Evolutionary conservation across 257 asterid species (phyloP), one percentile per base, ranked within the genome.

Genomic region (Linaria vulgaris): DNA sequence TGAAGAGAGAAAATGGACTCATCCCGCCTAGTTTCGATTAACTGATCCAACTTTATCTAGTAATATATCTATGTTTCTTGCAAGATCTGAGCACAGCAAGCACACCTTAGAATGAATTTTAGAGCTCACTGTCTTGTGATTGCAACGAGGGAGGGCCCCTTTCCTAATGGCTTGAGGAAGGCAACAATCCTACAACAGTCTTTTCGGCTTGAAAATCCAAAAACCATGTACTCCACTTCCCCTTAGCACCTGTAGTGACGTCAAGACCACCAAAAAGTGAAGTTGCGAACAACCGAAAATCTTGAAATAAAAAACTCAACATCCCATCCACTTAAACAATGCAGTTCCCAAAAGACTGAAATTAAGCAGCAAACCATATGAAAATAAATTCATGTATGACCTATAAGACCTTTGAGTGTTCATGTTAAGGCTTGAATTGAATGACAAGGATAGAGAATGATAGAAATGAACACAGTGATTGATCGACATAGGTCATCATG

Each of bases 231-330:
- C 56, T 69, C 74, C 67, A 45, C 66, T 69, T 72, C 74, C 39
- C 69, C 77, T 63, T 46, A 61, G 72, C 57, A 69, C 76, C 74
- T 73, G 72, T 54, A 22, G 23, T 25, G 43, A 64, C 58, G 72
- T 46, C 34, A 63, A 59, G 37, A 55, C 31, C 13, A 43, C 55
- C 1, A 53, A 46, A 51, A 17, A 9, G 3, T 50, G 11, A 41
- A 54, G 56, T 49, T 41, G 59, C 44, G 56, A 31, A 38, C 60
- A 30, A 31, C 14, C 52, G 14, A 3, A 34, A 34, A 34, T 34
- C 5, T 34, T 34, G 9, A 3, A 34, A 34, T 7, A 34, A 38
- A n/a, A 13, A 61, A 61, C 39, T 57, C n/a, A 27, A 41, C 27
- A 24, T 19, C 70, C 16, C 67, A 61, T 56, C 55, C 23, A 15